Conservation (phyloP, 1,284 basidiomycete species). For the Sporisorium scitamineum region DNA sequence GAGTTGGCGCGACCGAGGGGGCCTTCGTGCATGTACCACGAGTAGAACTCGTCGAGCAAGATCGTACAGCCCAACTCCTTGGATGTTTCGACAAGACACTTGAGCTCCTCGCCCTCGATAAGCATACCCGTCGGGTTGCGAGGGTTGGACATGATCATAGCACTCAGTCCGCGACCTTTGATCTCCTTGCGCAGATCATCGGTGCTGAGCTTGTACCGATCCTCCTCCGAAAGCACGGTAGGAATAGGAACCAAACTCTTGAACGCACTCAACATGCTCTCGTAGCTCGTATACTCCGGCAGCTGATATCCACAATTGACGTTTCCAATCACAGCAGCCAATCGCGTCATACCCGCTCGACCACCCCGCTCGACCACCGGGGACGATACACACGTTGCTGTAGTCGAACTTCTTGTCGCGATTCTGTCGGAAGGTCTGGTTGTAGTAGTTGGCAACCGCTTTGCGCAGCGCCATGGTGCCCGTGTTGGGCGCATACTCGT, state of each 20-base stretch:
- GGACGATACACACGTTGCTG: constrained; percentile 88
- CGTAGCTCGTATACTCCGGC: constrained; percentile 82
- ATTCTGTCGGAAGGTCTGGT: constrained; percentile 83
- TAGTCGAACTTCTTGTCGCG: constrained; percentile 85
- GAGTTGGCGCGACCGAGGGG: constrained; percentile 84
- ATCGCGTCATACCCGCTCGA: constrained; percentile 84
- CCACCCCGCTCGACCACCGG: constrained; percentile 91
- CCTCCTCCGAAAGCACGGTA: constrained; percentile 70
- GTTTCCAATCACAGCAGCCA: constrained; percentile 89
- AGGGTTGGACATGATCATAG: constrained; percentile 89
- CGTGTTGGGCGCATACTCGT: constrained; percentile 93
- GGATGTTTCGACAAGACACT: constrained; percentile 80
- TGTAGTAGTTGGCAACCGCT: constrained; percentile 72
- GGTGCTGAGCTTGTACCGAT: constrained; percentile 80
- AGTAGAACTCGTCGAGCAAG: constrained; percentile 91
- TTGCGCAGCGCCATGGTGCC: constrained; percentile 78
- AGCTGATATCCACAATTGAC: constrained; percentile 78
- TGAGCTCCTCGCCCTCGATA: constrained; percentile 78
- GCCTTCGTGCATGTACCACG: constrained; percentile 84
- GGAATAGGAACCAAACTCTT: constrained; percentile 81
- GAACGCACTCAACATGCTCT: constrained; percentile 84
- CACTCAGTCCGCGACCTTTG: constrained; percentile 76
- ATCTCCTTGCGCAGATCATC: constrained; percentile 71
- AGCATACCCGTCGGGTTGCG: constrained; percentile 89
- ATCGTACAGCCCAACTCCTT: constrained; percentile 80